Evolutionary conservation across 164 flowering plant species (phyloP).

Genomic region (Santalum album): DNA sequence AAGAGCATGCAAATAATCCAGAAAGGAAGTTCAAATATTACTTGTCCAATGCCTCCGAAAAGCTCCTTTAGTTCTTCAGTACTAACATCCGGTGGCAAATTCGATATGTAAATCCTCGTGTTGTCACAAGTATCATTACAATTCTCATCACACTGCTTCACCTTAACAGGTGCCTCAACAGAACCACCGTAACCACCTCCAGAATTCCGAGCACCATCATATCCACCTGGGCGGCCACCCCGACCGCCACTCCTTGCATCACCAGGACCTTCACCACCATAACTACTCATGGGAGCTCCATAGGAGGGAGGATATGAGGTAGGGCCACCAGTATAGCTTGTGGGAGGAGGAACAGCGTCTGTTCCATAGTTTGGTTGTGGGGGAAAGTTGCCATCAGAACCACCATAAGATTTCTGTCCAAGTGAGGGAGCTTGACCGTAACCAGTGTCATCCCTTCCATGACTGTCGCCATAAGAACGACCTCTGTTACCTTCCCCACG

Average conservation of each 20-base stretch:
- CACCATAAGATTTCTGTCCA: conserved; percentile 42
- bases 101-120: conserved; percentile 86
- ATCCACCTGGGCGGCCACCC: conserved; percentile 33
- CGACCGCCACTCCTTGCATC: conserved; percentile 35
- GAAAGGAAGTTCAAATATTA: no score
- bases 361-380: conserved; percentile 52
- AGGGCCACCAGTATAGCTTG: conserved; percentile 67
- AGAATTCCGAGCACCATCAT: conserved; percentile 7
- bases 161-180: conserved; percentile 37
- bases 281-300: conserved; percentile 50
- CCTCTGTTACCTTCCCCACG: conserved; percentile 30
- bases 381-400: conserved; percentile 39
- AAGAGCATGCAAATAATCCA: no score
- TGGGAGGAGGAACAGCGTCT: conserved; percentile 79
- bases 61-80: conserved; percentile 75
- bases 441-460: conserved; percentile 52
- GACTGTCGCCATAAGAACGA: conserved; percentile 40
- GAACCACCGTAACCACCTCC: conserved; percentile 50
- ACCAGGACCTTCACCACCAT: conserved; percentile 34
- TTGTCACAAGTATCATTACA: conserved; percentile 89
- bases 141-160: conserved; percentile 90
- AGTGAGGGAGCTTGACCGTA: conserved; percentile 52
- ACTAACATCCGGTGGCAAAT: conserved; percentile 91
- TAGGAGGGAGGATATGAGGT: conserved; percentile 73
- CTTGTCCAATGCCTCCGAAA: conserved; percentile 99